Evolutionary conservation across 208 protist species (phyloP), one percentile per base, ranked within the genome.

Genomic region (Acanthamoeba royreba): DNA sequence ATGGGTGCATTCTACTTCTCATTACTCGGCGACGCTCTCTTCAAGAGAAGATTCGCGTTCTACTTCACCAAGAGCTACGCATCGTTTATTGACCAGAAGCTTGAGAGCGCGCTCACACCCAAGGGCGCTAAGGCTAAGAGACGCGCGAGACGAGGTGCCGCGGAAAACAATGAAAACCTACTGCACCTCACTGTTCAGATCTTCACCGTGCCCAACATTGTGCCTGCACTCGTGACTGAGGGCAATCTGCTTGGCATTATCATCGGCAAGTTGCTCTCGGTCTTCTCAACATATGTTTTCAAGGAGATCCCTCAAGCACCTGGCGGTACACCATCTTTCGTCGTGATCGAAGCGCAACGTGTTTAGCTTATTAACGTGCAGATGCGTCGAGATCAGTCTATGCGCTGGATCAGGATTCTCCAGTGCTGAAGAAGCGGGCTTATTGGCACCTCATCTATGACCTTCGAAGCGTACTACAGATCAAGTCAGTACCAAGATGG

Each of bases 131-230:
- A 53, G 74, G 74, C 53, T 25, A 53, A 25, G 7, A 22, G 74
- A 11, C 74, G 40, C 13, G 74, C 74, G 19, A 25, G 74, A 8
- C 74, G 74, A 13, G 74, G 74, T 28, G 74, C 46, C 74, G 19
- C 43, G 0, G 74, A 85, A 28, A 85, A 85, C n/a, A 55, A 85
- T 28, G 74, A 85, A 17, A 85, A 85, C 74, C 43, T 85, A 45
- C 74, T 85, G 28, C 40, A 38, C 31, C 74, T 85, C 19, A 85
- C 74, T n/a, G 74, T 85, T 40, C 74, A 85, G 74, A 85, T 85
- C 74, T 85, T 85, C 74, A 85, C 74, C 42, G 74, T 85, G 4
- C 74, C 74, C 74, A 85, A 85, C 74, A 85, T 85, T 45, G 74
- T 85, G 38, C 74, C 74, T 11, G 38, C 74, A 31, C 43, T 85